Conservation (phyloP, 2,329 filamentous ascomycete species). For the Colletotrichum graminicola region DNA sequence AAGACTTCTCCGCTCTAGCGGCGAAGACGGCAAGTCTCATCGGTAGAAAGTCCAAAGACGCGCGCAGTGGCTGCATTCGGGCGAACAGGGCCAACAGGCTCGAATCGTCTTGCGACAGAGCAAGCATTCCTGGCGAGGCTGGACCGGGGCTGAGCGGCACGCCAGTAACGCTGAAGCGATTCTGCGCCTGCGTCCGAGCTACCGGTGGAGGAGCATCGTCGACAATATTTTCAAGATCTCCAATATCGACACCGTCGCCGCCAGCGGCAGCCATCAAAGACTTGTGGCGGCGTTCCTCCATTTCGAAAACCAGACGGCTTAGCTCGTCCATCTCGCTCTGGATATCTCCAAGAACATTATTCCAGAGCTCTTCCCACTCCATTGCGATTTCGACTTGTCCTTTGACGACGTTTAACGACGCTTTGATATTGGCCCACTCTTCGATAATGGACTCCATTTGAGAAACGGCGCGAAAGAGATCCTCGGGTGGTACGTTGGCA, state of each 20-base stretch:
- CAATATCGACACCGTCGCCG: slow-evolving; percentile 81
- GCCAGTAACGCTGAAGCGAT: slow-evolving; percentile 76
- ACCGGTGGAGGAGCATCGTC: slow-evolving; percentile 79
- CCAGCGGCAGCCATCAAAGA: slow-evolving; percentile 72
- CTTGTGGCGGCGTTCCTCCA: slow-evolving; percentile 95
- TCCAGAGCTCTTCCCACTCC: slow-evolving; percentile 99
- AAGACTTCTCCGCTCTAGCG: slow-evolving; percentile 78
- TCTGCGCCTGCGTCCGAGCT: slow-evolving; percentile 66
- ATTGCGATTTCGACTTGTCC: slow-evolving; percentile 95
- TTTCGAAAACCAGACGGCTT: slow-evolving; percentile 88
- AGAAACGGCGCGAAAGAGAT: slow-evolving; percentile 79
- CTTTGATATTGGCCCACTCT: slow-evolving; percentile 87
- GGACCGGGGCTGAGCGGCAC: slow-evolving; percentile 71
- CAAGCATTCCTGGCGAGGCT: slow-evolving; percentile 68
- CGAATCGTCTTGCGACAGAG: slow-evolving; percentile 81
- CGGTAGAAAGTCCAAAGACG: slow-evolving; percentile 93
- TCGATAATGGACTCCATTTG: slow-evolving; percentile 91
- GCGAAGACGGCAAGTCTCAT: slow-evolving; percentile 94
- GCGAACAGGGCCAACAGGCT: slow-evolving; percentile 91
- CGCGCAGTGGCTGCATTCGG: slow-evolving; percentile 92
- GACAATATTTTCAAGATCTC: slow-evolving; percentile 91
- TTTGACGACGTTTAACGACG: slow-evolving; percentile 82
- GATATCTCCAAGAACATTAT: slow-evolving; percentile 91
- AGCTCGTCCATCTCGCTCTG: slow-evolving; percentile 86
- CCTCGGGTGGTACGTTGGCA: slow-evolving; percentile 74